Base-by-base conservation (phyloP, 2,329 filamentous ascomycete genomes). In the Colletotrichum endophyticum region DNA sequence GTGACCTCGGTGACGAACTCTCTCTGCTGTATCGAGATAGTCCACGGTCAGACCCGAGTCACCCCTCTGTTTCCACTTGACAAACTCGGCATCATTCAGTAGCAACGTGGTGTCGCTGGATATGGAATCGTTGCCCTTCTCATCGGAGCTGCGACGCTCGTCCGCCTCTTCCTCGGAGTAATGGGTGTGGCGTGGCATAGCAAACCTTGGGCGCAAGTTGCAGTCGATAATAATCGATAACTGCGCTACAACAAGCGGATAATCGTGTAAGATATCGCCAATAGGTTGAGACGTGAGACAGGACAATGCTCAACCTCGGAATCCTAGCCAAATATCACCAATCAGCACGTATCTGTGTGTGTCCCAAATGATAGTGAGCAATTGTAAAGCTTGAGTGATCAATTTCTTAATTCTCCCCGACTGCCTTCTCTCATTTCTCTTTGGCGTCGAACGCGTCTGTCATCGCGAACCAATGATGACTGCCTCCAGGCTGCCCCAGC, bases 101-200 rank as follows among this genome's bases (percentile, higher is more conserved):
- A 59, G 3, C 2, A 59, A 2, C 25, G 56, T 59, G 22, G 56
- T 59, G 22, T 5, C 56, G 25, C 56, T 59, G 15, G 56, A 59
- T n/a, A n/a, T 59, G 56, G 56, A 59, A 3, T 16, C 56, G 15
- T 16, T 8, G 25, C 22, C 25, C 25, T 59, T 28, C 56, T 59
- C 56, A 1, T 59, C 56, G 56, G 56, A 59, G 56, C 25, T 59
- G 56, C 56, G 56, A 27, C 56, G 56, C 56, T 59, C 56, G 5
- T 59, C 22, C 25, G 56, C 56, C 56, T 59, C 56, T 59, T 59
- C 56, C 56, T 59, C 56, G 56, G 56, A 28, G 25, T 59, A 59
- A 9, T 2, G 56, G 5, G 2, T 59, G 3, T 25, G 56, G 56
- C 25, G 25, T 59, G 56, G n/a, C 56, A 59, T 59, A 22, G 25